Base-by-base conservation (phyloP, 768 basidiomycete species). In the Lentinula sp. region DNA sequence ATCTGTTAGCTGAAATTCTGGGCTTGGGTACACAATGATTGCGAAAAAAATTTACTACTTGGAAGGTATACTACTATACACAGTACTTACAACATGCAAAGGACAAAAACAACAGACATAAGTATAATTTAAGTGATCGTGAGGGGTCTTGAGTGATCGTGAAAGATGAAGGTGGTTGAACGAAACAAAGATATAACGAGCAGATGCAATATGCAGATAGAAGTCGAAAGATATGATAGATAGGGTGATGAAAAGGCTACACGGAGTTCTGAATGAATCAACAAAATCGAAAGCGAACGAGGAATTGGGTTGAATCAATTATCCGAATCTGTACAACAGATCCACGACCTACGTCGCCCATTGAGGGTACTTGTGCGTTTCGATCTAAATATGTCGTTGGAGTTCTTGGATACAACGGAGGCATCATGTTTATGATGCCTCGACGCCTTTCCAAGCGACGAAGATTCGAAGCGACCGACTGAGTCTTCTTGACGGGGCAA, bases 401-500 rank as follows among this genome's bases (percentile, higher is more conserved):
- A 33, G 5, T 6, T 3, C 12, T 39, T 20, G 37, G 15, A 54
- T 15, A 39, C 15, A 10, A n/a, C 5, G 7, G 10, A 16, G 12
- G 15, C 18, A 16, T n/a, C 18, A 18, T 12, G 18, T 37, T 54
- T 20, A 37, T 35, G 13, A 18, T 12, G 6, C 33, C 9, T 48
- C 62, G 63, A 72, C 50, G 76, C 51, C 67, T 72, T 86, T 87
- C 83, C 85, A 84, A 54, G 82, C 84, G 12, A 82, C 80, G 66
- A 82, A 83, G 7, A 82, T 78, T 42, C 80, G 77, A 61, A 84
- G 71, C 15, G 78, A 77, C 52, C 85, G 77, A 70, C 85, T 83
- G n/a, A 83, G 71, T 59, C 77, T 77, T 35, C 73, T 69, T 1
- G 73, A 70, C 6, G 76, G 74, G 1, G 69, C 64, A 15, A 67